These are phyloP conservation scores for Aspergillus bridgeri DNA, from an alignment of 495 filamentous ascomycete genomes.

Conservation along the genomic window DNA sequence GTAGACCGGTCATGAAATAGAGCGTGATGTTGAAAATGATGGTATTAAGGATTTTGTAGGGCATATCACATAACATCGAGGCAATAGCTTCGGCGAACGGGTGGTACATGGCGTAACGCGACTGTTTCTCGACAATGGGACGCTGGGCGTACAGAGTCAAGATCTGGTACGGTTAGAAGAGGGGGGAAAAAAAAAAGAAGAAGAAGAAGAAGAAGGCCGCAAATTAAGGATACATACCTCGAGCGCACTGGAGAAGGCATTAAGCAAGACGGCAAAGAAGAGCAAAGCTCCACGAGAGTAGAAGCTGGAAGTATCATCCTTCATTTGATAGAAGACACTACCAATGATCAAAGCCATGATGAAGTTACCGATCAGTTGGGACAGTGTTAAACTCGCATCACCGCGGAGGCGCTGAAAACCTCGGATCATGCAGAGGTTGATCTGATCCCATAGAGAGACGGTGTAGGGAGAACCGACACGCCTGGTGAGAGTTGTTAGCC, in stretches of 20 bases:
- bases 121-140: conserved; percentile 67
- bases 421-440: conserved; percentile 49
- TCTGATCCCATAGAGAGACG: conserved; percentile 43
- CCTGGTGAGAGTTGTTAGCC: conserved; percentile 11
- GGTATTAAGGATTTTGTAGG: conserved; percentile 50
- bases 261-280: conserved; percentile 90
- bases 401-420: conserved; percentile 60
- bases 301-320: conserved; percentile 63
- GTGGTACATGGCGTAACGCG: conserved; percentile 64
- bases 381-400: conserved; percentile 72
- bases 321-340: conserved; percentile 82
- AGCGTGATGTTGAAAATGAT: conserved; percentile 55
- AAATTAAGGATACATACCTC: conserved; percentile 49
- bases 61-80: conserved; percentile 60
- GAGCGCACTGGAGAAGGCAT: conserved; percentile 79
- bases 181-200: neutral
- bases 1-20: conserved; percentile 60
- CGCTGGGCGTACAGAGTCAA: conserved; percentile 59
- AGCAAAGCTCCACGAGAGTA: conserved; percentile 80
- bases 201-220: neutral
- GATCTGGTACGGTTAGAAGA: conserved; percentile 42
- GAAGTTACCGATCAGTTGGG: conserved; percentile 73
- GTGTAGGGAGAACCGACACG: conserved; percentile 47
- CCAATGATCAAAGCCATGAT: conserved; percentile 82
- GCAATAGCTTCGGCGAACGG: conserved; percentile 62